phyloP scores from a whole-genome alignment of 129 eudicot genomes.

The Helichrysum umbraculigerum region DNA sequence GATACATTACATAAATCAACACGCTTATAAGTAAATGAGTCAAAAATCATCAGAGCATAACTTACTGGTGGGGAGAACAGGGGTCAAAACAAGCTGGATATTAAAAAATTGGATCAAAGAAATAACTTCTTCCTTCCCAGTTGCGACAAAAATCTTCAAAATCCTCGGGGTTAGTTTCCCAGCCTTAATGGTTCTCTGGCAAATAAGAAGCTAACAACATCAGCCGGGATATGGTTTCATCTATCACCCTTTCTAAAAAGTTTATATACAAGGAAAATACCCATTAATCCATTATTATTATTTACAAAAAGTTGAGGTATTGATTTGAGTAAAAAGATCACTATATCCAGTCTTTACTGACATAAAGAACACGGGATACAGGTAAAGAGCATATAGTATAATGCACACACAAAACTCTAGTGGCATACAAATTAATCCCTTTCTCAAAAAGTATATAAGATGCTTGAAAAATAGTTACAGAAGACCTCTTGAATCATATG shows the following conservation, averaged over 20 bases:
- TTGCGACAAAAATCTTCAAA: constrained; percentile 73
- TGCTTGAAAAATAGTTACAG: not conserved
- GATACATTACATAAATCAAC: not conserved
- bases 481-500: not conserved
- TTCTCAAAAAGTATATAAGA: too few species aligned
- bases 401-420: not conserved
- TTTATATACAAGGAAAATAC: not conserved
- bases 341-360: not conserved
- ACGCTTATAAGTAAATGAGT: not conserved
- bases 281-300: not conserved
- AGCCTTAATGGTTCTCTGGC: constrained; percentile 81
- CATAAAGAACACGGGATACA: not conserved
- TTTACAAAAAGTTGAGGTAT: not conserved
- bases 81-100: constrained; percentile 61
- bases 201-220: constrained; percentile 15
- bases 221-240: not conserved
- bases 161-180: constrained; percentile 90
- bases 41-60: not conserved
- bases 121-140: constrained; percentile 73
- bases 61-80: constrained; percentile 96
- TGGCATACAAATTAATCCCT: not conserved
- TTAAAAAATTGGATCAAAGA: constrained; percentile 61
- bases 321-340: not conserved
- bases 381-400: not conserved
- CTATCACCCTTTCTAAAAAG: too few species aligned